A percentile compares a stretch with the other conserved stretches of the same genome.
phyloP scores from a whole-genome alignment of 1,284 basidiomycete genomes.

The Cryptococcus floricola region DNA sequence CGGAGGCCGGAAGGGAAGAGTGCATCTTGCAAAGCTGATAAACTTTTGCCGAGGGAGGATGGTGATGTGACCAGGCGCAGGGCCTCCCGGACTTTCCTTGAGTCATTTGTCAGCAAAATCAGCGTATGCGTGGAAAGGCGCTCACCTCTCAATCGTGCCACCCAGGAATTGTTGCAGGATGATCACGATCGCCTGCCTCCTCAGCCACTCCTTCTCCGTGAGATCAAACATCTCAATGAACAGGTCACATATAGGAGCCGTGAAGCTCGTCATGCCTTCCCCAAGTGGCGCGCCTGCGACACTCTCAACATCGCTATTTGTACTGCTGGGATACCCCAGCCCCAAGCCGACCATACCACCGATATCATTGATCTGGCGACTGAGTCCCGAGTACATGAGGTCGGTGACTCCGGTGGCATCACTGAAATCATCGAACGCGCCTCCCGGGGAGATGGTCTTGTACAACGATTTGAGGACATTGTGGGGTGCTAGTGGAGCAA shows the following conservation, averaged over 20 bases:
- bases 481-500: constrained; percentile 57
- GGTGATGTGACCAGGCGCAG: constrained; percentile 64
- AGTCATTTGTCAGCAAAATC: neutral
- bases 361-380: constrained; percentile 79
- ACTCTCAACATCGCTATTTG: neutral
- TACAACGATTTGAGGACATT: constrained; percentile 74
- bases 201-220: constrained; percentile 91
- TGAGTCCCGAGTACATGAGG: constrained; percentile 64
- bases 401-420: constrained; percentile 91
- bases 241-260: constrained; percentile 88
- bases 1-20: constrained; percentile 80
- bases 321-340: constrained; percentile 49
- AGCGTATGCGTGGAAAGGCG: neutral
- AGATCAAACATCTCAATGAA: constrained; percentile 90
- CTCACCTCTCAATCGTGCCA: constrained; percentile 85
- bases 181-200: constrained; percentile 93
- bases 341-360: constrained; percentile 72
- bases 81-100: constrained; percentile 37
- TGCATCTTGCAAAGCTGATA: constrained; percentile 64
- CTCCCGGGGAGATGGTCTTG: constrained; percentile 60
- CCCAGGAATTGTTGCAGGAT: constrained; percentile 93
- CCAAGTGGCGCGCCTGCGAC: constrained; percentile 60
- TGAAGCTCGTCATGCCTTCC: constrained; percentile 77
- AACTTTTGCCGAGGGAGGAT: constrained; percentile 61
- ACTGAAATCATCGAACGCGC: constrained; percentile 87